Conservation (phyloP, 2,329 filamentous ascomycete species). For the Paradendryphiella salina region DNA sequence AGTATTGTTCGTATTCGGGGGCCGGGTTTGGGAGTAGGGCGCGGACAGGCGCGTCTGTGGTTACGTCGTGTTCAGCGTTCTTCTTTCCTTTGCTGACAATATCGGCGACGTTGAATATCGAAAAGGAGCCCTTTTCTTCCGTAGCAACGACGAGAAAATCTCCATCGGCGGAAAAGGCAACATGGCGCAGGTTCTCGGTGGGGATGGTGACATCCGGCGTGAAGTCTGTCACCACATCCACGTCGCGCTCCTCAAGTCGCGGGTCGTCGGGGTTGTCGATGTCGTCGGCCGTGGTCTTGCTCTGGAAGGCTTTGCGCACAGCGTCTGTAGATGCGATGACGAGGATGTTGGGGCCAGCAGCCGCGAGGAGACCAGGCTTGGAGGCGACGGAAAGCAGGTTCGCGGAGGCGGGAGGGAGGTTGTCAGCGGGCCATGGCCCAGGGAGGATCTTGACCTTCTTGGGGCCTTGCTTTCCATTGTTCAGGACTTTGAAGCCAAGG, state of each 20-base stretch:
- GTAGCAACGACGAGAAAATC: slow-evolving; percentile 80
- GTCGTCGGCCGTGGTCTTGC: slow-evolving; percentile 42
- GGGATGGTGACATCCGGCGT: slow-evolving; percentile 72
- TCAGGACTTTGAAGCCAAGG: slow-evolving; percentile 73
- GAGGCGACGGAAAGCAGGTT: slow-evolving; percentile 85
- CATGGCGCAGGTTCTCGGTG: slow-evolving; percentile 79
- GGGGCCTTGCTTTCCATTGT: slow-evolving; percentile 66
- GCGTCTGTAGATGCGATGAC: slow-evolving; percentile 75
- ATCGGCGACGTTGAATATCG: slow-evolving; percentile 74
- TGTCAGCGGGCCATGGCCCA: slow-evolving; percentile 70
- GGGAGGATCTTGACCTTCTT: slow-evolving; percentile 80
- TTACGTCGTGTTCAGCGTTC: slow-evolving; percentile 72
- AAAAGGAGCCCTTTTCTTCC: slow-evolving; percentile 77
- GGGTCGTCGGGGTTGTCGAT: slow-evolving; percentile 10
- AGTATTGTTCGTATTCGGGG: slow-evolving; percentile 69
- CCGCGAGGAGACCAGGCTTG: slow-evolving; percentile 78
- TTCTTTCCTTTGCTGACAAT: slow-evolving; percentile 64
- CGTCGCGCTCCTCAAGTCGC: slow-evolving; percentile 46
- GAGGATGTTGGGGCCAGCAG: slow-evolving; percentile 79
- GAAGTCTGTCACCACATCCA: slow-evolving; percentile 70
- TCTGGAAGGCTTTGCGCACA: slow-evolving; percentile 73
- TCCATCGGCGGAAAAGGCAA: slow-evolving; percentile 90
- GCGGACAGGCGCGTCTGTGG: slow-evolving; percentile 74
- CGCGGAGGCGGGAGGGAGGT: slow-evolving; percentile 72
- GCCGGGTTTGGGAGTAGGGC: slow-evolving; percentile 80